Percentiles rank a stretch among this genome's conserved stretches.
These are phyloP conservation scores for Nannochloropsis oceanica DNA, from an alignment of 108 stramenopile genomes.

Conservation along the genomic window DNA sequence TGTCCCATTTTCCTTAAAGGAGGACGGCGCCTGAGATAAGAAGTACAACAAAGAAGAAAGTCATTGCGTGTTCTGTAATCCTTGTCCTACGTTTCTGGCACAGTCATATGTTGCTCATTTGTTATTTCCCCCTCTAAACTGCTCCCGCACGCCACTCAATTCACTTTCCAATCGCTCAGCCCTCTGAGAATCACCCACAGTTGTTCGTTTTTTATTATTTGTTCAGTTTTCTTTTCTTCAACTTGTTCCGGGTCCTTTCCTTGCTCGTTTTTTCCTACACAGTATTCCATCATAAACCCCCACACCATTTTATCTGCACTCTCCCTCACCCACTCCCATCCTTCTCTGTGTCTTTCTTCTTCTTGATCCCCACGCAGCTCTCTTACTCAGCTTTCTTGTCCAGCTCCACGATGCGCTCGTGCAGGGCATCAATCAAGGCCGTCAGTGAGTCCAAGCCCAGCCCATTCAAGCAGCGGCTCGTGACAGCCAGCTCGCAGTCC, in stretches of 20 bases:
- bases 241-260: not conserved
- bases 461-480: not conserved
- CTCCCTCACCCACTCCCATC: not conserved
- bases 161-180: too few relatives aligned
- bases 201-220: not conserved
- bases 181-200: too few relatives aligned
- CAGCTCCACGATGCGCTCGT: not conserved
- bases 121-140: too few relatives aligned
- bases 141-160: too few relatives aligned
- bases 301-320: not conserved
- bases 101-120: too few relatives aligned
- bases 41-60: not conserved
- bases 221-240: not conserved
- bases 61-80: not conserved
- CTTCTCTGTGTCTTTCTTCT: not conserved
- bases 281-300: too few relatives aligned
- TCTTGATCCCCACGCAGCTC: not conserved
- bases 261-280: too few relatives aligned
- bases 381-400: not conserved
- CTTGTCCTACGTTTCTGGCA: too few relatives aligned
- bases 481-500: not conserved
- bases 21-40: not conserved
- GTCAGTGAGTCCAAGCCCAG: not conserved
- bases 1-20: not conserved
- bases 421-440: not conserved